A percentile compares a stretch with the other conserved stretches of the same genome.
Conservation (phyloP, 1,139 yeast species). For the Yamadazyma dendronema region DNA sequence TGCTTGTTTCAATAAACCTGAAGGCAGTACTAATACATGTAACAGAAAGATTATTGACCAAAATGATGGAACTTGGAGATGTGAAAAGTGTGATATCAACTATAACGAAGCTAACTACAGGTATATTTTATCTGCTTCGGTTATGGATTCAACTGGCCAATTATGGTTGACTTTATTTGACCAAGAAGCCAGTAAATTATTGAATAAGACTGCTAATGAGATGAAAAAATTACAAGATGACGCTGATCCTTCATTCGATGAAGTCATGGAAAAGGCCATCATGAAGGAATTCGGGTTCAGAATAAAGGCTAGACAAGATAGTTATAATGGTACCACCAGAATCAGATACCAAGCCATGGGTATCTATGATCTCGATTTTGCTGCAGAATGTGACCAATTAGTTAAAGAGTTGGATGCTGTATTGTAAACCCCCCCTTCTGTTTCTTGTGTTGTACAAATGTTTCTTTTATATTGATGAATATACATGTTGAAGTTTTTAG, state of each 20-base stretch:
- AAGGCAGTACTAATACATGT: conserved; percentile 45
- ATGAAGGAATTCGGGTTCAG: conserved; percentile 74
- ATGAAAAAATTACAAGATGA: conserved; percentile 50
- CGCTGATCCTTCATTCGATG: conserved; percentile 47
- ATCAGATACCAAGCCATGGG: conserved; percentile 70
- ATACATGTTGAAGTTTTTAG: conserved; percentile 1
- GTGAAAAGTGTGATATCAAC: conserved; percentile 83
- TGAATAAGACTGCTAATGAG: conserved; percentile 72
- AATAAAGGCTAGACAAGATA: conserved; percentile 79
- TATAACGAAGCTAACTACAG: conserved; percentile 72
- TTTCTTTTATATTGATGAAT: neutral
- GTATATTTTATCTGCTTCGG: conserved; percentile 68
- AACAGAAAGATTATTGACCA: conserved; percentile 79
- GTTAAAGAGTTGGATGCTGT: conserved; percentile 47
- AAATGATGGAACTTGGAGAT: conserved; percentile 80
- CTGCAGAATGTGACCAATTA: conserved; percentile 61
- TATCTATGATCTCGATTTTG: conserved; percentile 55
- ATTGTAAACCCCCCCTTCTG: conserved; percentile 17
- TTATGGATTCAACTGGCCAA: conserved; percentile 79
- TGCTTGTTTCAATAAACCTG: conserved; percentile 60
- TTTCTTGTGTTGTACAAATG: neutral
- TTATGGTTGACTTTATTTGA: conserved; percentile 88
- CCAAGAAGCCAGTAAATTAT: conserved; percentile 68
- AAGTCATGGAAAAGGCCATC: conserved; percentile 50
- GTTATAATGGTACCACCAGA: conserved; percentile 74